Evolutionary conservation across 345 rosid genomes (phyloP), one percentile per base, ranked within the genome.

Genomic region (Lumnitzera racemosa): DNA sequence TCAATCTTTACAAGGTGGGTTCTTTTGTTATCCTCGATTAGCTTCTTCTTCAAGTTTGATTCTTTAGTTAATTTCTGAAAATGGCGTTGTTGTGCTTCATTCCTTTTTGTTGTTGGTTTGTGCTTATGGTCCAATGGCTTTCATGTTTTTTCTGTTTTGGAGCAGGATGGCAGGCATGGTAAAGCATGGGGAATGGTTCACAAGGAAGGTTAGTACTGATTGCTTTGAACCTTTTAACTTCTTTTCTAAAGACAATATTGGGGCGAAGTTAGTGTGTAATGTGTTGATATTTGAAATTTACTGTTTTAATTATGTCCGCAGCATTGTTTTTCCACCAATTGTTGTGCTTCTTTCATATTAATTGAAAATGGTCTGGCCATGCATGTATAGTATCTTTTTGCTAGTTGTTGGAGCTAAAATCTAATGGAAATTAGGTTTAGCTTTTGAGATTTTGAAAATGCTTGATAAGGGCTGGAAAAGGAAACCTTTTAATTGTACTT

Each of bases 151-250:
- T 67, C 67, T 69, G 59, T 20, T 20, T 20, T 20, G 61, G 68
- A 80, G 70, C 87, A 94, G 99, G 95, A 86, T 64, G 99, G 99
- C 47, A 79, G 71, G 48, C 96, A 90, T 72, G 99, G 97, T 29
- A 94, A 90, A 71, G 99, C 99, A 2, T 94, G 99, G 99, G 98
- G 99, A 2, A 41, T 88, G 60, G 95, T 81, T 79, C 83, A 84
- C 75, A 94, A 81, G 74, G 83, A 86, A 27, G 97, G 99, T 94
- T 27, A 76, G 90, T 73, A n/a, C 48, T 57, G 15, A 6, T 61
- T 36, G 43, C 43, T 63, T 65, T 63, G 11, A 27, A 70, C 31
- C 36, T 43, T 23, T 8, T 12, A 27, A 3, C 31, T 27, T 27
- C 5, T 27, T 27, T 27, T 27, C 5, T 27, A 2, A 27, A 27